Evolutionary conservation across 768 basidiomycete genomes (phyloP), one percentile per base, ranked within the genome.

Genomic region (Sporobolomyces roseus): DNA sequence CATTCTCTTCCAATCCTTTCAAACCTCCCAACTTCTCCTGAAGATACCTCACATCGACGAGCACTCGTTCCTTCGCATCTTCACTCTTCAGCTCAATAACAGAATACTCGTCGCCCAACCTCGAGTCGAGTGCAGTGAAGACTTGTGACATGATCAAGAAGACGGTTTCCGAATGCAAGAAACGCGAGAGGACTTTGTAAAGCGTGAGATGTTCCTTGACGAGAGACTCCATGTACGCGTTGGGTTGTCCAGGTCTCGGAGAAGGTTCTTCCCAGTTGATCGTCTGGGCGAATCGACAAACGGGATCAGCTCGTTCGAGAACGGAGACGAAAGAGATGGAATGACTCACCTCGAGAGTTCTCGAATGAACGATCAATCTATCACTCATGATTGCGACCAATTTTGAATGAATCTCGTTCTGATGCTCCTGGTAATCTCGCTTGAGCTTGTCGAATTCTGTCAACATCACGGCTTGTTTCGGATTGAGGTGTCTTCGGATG

Each of bases 361-460:
- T 87, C 77, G 91, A 88, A 78, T 98, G 94, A 2, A 88, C 86
- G 74, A 82, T 85, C 51, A 98, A 81, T 64, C 94, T 85, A 79
- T 98, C 94, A 45, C 92, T 88, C 96, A 99, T 99, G 80, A 98
- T 99, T 49, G 91, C 90, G 67, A 99, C 88, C 63, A 99, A 83
- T 81, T 99, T 99, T 59, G 91, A 85, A 78, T 98, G 94, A 61
- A 99, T 98, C 82, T 98, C 96, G 77, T 94, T 90, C 79, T 99
- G 96, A 79, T 99, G 96, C 79, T 98, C 96, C 83, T 98, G 94
- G 77, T 89, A 98, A 79, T 98, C 96, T 88, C 94, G 84, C 81
- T 94, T 98, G 65, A 98, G 84, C 81, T 94, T 97, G 81, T 99
- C 96, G 77, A 98, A 99, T 79, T 98, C 96, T 23, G 93, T 86